phyloP scores from a whole-genome alignment of 371 early-diverging fungal genomes.

The Mortierella sp. region DNA sequence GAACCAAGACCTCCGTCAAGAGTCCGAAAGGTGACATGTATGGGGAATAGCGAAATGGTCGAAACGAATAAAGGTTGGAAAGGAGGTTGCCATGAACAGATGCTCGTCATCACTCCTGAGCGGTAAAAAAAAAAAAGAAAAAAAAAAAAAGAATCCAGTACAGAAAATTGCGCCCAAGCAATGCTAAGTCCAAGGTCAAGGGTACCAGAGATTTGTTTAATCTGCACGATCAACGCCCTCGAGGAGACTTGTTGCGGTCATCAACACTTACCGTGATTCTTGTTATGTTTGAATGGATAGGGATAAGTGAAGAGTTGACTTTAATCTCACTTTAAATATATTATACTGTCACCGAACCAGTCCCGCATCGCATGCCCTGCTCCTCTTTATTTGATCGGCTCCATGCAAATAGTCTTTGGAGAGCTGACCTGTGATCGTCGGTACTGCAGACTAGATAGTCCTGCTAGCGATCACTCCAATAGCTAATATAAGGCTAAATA shows the following conservation, averaged over 20 bases:
- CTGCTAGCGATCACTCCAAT: background rate
- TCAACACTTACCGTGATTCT: background rate
- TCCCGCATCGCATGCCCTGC: background rate
- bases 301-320: background rate
- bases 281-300: background rate
- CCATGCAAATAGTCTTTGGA: background rate
- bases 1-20: background rate
- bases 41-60: background rate
- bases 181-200: background rate
- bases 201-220: background rate
- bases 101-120: background rate
- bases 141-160: background rate
- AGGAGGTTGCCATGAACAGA: background rate
- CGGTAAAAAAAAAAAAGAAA: background rate
- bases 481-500: background rate
- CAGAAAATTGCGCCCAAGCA: background rate
- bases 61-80: background rate
- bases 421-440: too few relatives aligned
- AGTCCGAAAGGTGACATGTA: background rate
- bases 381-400: too few relatives aligned
- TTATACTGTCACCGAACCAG: conserved; percentile 8
- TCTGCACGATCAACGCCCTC: background rate
- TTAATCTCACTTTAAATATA: too few relatives aligned
- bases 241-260: background rate
- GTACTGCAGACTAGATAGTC: background rate